Evolutionary conservation across 2,329 filamentous ascomycete genomes (phyloP).

Genomic region (Pestalotiopsis sp.): DNA sequence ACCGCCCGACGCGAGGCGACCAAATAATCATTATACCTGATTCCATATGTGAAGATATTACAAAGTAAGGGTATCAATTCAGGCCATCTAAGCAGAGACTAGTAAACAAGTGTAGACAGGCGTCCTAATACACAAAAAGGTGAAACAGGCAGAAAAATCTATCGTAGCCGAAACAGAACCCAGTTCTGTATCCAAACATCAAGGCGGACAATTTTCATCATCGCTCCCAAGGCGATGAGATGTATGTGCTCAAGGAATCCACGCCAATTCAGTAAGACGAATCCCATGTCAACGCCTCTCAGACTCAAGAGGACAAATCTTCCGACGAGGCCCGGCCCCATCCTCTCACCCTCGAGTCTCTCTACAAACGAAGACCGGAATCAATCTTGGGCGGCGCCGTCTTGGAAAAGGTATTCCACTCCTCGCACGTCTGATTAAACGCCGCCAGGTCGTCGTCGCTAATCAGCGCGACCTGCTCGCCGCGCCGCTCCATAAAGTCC

Average conservation of each 20-base stretch:
- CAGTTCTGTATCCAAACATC: no score
- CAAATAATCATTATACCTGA: not conserved
- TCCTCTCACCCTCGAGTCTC: not conserved
- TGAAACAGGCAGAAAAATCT: not conserved
- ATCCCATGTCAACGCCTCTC: not conserved
- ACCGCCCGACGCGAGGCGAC: no score
- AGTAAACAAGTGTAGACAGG: not conserved
- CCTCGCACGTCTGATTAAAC: constrained; percentile 14
- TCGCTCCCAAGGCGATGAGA: no score
- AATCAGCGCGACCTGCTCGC: constrained; percentile 16
- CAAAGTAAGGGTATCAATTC: constrained; percentile 1
- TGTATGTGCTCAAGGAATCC: no score
- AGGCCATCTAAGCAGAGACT: not conserved
- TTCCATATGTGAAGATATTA: not conserved
- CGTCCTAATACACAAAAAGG: not conserved
- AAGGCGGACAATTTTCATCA: no score
- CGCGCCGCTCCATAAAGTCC: constrained; percentile 47
- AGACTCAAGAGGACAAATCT: not conserved
- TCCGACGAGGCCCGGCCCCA: not conserved
- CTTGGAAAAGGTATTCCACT: constrained; percentile 6
- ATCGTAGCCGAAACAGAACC: not conserved
- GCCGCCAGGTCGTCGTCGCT: not conserved
- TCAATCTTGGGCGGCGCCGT: constrained; percentile 11
- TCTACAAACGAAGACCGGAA: constrained; percentile 12
- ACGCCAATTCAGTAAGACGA: no score